phyloP scores from a whole-genome alignment of 768 basidiomycete genomes.

The Boletus sp. region DNA sequence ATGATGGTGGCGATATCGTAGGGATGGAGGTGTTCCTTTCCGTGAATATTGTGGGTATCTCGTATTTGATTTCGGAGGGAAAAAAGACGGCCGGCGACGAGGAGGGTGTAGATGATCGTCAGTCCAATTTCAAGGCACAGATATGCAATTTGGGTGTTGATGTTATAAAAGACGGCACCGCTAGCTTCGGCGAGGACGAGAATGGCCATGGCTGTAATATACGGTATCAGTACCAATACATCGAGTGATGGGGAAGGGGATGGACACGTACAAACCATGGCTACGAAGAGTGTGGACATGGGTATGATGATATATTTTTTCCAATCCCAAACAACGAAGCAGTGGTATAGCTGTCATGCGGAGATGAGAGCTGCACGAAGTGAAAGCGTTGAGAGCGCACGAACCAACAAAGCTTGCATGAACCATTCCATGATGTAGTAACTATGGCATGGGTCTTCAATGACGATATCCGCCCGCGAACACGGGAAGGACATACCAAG shows the following conservation, averaged over 20 bases:
- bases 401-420: slow-evolving; percentile 25
- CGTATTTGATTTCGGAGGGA: background rate
- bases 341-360: slow-evolving; percentile 12
- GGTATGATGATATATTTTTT: slow-evolving; percentile 10
- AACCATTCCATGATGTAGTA: slow-evolving; percentile 31
- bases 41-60: slow-evolving; percentile 8
- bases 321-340: slow-evolving; percentile 16
- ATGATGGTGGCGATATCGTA: slow-evolving; percentile 32
- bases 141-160: slow-evolving; percentile 26
- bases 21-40: slow-evolving; percentile 9
- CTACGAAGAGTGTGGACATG: slow-evolving; percentile 14
- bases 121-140: slow-evolving; percentile 1
- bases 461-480: background rate
- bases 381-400: background rate
- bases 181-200: slow-evolving; percentile 11
- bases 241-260: background rate
- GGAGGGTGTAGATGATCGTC: slow-evolving; percentile 30
- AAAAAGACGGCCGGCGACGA: background rate
- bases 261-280: slow-evolving; percentile 13
- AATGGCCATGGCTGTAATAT: slow-evolving; percentile 16
- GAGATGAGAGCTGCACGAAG: background rate
- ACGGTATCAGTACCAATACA: background rate
- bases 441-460: background rate
- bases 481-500: slow-evolving; percentile 13
- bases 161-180: slow-evolving; percentile 16